phyloP scores from a whole-genome alignment of 2,329 filamentous ascomycete genomes.

The Cercospora sesami region DNA sequence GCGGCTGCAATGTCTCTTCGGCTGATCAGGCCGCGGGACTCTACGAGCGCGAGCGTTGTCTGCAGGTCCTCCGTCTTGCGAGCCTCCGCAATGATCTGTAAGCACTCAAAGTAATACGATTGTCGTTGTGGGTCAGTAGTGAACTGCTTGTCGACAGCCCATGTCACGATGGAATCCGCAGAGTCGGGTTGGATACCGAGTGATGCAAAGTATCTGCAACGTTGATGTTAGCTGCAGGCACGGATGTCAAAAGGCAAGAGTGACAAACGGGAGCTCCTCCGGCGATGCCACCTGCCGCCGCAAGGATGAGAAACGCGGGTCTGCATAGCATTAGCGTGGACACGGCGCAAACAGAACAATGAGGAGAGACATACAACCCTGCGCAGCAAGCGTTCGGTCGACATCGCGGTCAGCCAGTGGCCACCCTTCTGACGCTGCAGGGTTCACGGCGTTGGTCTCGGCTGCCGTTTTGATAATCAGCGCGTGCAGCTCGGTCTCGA shows the following conservation, averaged over 20 bases:
- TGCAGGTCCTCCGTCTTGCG: slow-evolving; percentile 59
- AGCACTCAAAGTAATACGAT: slow-evolving; percentile 64
- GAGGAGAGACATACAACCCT: slow-evolving; percentile 34
- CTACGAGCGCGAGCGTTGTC: slow-evolving; percentile 58
- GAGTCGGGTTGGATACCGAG: slow-evolving; percentile 65
- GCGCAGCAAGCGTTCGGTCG: slow-evolving; percentile 38
- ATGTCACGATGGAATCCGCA: slow-evolving; percentile 60
- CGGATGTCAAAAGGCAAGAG: not conserved
- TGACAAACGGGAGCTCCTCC: slow-evolving; percentile 30
- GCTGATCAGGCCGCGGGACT: slow-evolving; percentile 59
- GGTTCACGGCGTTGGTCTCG: slow-evolving; percentile 32
- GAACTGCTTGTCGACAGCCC: slow-evolving; percentile 63
- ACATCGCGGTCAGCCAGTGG: slow-evolving; percentile 36
- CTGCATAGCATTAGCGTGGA: slow-evolving; percentile 17
- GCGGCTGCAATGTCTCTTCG: slow-evolving; percentile 58
- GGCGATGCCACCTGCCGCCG: slow-evolving; percentile 26
- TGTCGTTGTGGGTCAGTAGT: slow-evolving; percentile 55
- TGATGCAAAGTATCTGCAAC: slow-evolving; percentile 52
- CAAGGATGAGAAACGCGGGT: slow-evolving; percentile 27
- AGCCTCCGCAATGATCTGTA: slow-evolving; percentile 60
- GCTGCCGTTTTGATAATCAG: slow-evolving; percentile 48
- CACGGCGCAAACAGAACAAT: not conserved
- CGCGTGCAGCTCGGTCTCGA: slow-evolving; percentile 58
- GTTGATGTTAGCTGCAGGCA: slow-evolving; percentile 9
- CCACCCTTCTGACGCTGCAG: slow-evolving; percentile 35